Evolutionary conservation across 345 rosid species (phyloP), one percentile per base, ranked within the genome.

Genomic region (Turnera subulata): DNA sequence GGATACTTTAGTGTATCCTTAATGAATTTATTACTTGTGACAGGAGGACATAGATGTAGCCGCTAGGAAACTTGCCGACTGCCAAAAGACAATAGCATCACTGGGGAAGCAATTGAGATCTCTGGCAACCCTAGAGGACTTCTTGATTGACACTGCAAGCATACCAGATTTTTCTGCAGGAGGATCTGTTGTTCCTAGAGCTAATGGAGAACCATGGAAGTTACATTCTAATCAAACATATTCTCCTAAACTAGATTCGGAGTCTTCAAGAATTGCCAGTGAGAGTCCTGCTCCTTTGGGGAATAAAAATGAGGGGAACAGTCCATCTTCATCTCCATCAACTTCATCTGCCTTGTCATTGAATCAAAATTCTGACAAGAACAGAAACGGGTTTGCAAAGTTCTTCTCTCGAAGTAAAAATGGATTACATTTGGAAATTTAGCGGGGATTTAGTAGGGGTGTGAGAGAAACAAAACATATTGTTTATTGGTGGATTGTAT

Each of bases 31-130:
- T 54, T 39, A 50, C 46, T 50, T 67, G 59, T 42, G 15, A 51
- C 78, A 92, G 98, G 96, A 92, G 82, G 93, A 89, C 69, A 56
- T 92, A 51, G 81, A 65, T 24, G 74, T 75, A 40, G 98, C 96
- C 20, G 82, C 97, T 2, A 96, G 91, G 65, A 86, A 81, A 59
- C 91, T 89, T 17, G 86, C 91, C 0, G 96, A 84, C 38, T 92
- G 98, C 78, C 98, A 89, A 80, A 84, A 83, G 66, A 92, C 98
- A 39, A 92, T 92, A 67, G 84, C 85, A 43, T 89, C 98, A 33
- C 73, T 92, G 11, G 89, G 93, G 48, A 77, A 82, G 64, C 98
- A 89, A 65, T 71, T 92, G 42, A 85, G 86, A 45, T 92, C 98
- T 63, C 87, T 92, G 49, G 98, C 96, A 62, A 89, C 97, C 17